Evolutionary conservation across 768 basidiomycete species (phyloP).

Genomic region (Flagelloscypha sp.): DNA sequence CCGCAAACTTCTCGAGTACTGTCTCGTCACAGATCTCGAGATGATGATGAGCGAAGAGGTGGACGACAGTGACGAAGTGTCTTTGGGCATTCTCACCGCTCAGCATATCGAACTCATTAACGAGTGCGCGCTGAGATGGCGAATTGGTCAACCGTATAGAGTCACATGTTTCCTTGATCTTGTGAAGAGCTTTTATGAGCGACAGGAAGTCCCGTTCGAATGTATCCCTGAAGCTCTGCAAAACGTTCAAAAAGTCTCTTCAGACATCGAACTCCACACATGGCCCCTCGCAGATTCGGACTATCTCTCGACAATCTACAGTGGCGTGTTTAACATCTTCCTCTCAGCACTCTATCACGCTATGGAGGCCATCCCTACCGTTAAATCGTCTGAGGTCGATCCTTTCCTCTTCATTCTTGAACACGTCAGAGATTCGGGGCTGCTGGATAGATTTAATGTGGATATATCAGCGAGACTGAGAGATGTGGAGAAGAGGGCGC

Average conservation of each 20-base stretch:
- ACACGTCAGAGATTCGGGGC: conserved; percentile 56
- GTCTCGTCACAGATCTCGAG: conserved; percentile 79
- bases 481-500: conserved; percentile 62
- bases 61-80: conserved; percentile 93
- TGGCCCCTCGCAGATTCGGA: conserved; percentile 89
- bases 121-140: conserved; percentile 86
- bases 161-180: conserved; percentile 76
- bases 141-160: conserved; percentile 73
- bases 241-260: conserved; percentile 59
- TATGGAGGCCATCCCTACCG: conserved; percentile 65
- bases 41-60: conserved; percentile 85
- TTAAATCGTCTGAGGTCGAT: conserved; percentile 65
- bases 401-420: conserved; percentile 63
- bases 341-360: conserved; percentile 77
- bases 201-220: conserved; percentile 86
- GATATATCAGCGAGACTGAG: conserved; percentile 59
- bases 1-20: conserved; percentile 72
- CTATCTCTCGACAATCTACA: conserved; percentile 59
- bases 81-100: conserved; percentile 79
- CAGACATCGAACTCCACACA: conserved; percentile 62
- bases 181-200: conserved; percentile 80
- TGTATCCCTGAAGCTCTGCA: conserved; percentile 88
- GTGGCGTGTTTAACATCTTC: conserved; percentile 77
- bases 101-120: conserved; percentile 76
- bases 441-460: conserved; percentile 66